Conservation (phyloP, 2,329 filamentous ascomycete species). For the Geosmithia putterillii region DNA sequence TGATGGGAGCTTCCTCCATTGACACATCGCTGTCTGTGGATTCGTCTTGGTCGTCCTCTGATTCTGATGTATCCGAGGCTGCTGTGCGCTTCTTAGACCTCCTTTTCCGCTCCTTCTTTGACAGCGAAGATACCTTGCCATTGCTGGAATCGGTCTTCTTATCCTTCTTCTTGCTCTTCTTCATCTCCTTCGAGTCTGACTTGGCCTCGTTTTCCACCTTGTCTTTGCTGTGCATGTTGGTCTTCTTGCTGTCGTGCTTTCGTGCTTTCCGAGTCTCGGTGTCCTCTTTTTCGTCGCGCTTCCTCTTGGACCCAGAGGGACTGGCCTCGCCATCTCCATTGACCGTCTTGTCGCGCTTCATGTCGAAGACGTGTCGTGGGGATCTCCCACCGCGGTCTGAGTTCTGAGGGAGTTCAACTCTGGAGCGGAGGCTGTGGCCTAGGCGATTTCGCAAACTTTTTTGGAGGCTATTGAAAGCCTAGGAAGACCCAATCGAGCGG, state of each 20-base stretch:
- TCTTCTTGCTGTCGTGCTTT: slow-evolving; percentile 20
- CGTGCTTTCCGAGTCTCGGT: slow-evolving; percentile 7
- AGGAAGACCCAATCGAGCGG: neutral
- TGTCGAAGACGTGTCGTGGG: slow-evolving; percentile 10
- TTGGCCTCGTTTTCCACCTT: slow-evolving; percentile 3
- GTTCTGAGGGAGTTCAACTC: neutral
- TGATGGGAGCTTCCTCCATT: slow-evolving; percentile 3
- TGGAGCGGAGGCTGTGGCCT: neutral
- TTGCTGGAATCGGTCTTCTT: slow-evolving; percentile 5
- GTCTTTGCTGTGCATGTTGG: slow-evolving; percentile 11
- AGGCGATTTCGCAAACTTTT: neutral
- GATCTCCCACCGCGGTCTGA: neutral
- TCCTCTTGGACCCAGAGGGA: slow-evolving; percentile 17
- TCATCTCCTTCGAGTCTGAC: slow-evolving; percentile 4
- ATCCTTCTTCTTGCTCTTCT: slow-evolving; percentile 9
- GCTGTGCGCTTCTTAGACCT: slow-evolving; percentile 6
- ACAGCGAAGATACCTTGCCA: slow-evolving; percentile 1
- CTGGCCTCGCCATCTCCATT: slow-evolving; percentile 5
- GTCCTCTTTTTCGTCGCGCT: slow-evolving; percentile 19
- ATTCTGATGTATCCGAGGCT: slow-evolving; percentile 4
- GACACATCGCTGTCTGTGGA: slow-evolving; percentile 5
- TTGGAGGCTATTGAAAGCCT: neutral
- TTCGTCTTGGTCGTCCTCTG: slow-evolving; percentile 1
- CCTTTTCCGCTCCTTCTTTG: slow-evolving; percentile 4
- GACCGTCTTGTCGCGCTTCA: neutral